These are phyloP conservation scores for Chrysanthemum makinoi DNA, from an alignment of 129 eudicot genomes.

Conservation along the genomic window DNA sequence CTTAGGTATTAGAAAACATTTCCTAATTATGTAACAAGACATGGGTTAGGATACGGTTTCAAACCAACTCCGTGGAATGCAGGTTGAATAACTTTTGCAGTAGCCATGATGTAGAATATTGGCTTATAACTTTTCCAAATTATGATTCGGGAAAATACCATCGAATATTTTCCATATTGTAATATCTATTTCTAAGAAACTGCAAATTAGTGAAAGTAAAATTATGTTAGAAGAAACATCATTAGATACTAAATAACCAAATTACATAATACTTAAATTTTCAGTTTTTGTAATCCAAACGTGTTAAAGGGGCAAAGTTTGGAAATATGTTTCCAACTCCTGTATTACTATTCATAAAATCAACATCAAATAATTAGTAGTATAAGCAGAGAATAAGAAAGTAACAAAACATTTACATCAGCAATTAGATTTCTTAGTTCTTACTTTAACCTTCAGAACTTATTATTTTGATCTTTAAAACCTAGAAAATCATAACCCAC, in stretches of 20 bases:
- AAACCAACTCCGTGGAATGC: conserved; percentile 94
- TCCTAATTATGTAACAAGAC: too few species aligned
- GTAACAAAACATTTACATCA: too few species aligned
- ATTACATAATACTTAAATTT: conserved; percentile 5
- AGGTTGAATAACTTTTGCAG: conserved; percentile 89
- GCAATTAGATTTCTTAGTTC: too few species aligned
- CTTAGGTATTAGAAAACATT: background rate
- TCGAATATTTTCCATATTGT: conserved; percentile 20
- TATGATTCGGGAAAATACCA: conserved; percentile 7
- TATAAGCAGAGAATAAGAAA: too few species aligned
- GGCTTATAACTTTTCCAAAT: conserved; percentile 11
- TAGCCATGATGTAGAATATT: conserved; percentile 53
- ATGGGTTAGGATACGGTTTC: conserved; percentile 75
- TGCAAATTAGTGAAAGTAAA: conserved; percentile 2
- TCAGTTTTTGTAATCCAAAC: conserved; percentile 4
- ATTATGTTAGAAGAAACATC: background rate
- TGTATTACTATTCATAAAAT: too few species aligned
- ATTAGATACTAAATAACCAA: background rate
- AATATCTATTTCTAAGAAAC: conserved; percentile 19
- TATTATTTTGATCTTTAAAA: background rate
- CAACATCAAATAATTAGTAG: too few species aligned
- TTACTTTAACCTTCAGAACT: background rate
- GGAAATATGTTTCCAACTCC: background rate
- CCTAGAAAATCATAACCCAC: conserved; percentile 8
- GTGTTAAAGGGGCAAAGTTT: background rate